Conservation (phyloP, 805 yeast species). For the baker's yeast (Saccharomyces cerevisiae) region DNA sequence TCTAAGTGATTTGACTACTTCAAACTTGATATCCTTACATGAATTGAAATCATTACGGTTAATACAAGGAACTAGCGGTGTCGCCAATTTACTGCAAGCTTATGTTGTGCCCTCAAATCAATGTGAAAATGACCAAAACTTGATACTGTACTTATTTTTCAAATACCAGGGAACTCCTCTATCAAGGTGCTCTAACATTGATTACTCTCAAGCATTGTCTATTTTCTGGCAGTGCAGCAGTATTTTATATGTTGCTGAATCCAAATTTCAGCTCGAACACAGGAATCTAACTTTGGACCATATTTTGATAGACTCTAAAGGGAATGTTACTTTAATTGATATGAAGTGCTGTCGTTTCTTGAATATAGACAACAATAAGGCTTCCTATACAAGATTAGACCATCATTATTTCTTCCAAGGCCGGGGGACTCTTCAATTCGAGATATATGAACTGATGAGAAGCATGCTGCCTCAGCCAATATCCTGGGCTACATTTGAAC, state of each 20-base stretch:
- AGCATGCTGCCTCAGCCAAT: slow-evolving; percentile 16
- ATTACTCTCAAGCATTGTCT: slow-evolving; percentile 23
- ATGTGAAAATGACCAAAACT: slow-evolving; percentile 3
- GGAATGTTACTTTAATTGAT: slow-evolving; percentile 47
- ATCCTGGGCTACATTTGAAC: slow-evolving; percentile 24
- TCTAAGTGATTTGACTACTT: slow-evolving; percentile 12
- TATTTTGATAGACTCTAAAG: slow-evolving; percentile 37
- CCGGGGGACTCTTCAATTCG: slow-evolving; percentile 53
- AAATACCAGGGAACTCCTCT: slow-evolving; percentile 26
- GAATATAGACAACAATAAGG: slow-evolving; percentile 24
- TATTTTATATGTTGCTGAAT: slow-evolving; percentile 46
- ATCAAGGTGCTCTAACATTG: slow-evolving; percentile 5
- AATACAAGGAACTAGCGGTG: slow-evolving; percentile 25
- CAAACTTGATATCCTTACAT: slow-evolving; percentile 18
- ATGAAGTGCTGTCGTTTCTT: slow-evolving; percentile 33
- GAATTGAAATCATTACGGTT: slow-evolving; percentile 21
- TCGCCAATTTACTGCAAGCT: slow-evolving; percentile 20
- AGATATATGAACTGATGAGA: slow-evolving; percentile 52
- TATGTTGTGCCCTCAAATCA: slow-evolving; percentile 13
- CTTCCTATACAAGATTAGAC: slow-evolving; percentile 49
- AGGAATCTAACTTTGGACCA: slow-evolving; percentile 65
- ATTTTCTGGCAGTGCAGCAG: slow-evolving; percentile 49
- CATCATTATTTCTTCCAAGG: slow-evolving; percentile 56
- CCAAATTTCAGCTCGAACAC: slow-evolving; percentile 52
- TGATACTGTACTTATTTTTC: slow-evolving; percentile 17